Conservation (phyloP, 371 early-diverging fungal genomes). For the Mycotypha africana region DNA sequence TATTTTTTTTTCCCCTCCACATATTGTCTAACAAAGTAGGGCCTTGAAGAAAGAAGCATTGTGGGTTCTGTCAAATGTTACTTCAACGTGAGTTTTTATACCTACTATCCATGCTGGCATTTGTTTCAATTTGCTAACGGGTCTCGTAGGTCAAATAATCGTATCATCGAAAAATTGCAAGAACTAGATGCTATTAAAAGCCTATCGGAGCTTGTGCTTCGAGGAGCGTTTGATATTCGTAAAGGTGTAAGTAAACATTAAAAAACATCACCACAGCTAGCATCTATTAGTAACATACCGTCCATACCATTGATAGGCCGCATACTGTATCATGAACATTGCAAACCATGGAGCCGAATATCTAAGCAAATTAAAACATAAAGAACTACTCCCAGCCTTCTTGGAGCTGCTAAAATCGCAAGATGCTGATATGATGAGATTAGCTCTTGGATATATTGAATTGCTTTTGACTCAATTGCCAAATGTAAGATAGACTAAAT, state of each 20-base stretch:
- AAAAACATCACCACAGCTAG: too few species aligned
- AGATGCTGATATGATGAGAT: conserved; percentile 21
- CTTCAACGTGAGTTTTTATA: conserved; percentile 60
- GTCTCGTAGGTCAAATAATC: too few species aligned
- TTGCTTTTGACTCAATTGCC: conserved; percentile 14
- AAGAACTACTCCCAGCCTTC: conserved; percentile 10
- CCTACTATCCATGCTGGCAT: too few species aligned
- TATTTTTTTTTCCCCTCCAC: conserved; percentile 5
- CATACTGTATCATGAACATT: conserved; percentile 24
- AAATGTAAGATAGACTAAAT: neutral
- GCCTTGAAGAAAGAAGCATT: conserved; percentile 69
- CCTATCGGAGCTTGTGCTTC: conserved; percentile 49
- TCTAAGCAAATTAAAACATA: conserved; percentile 11
- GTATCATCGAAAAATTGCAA: conserved; percentile 35
- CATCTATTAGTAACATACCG: too few species aligned
- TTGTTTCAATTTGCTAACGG: too few species aligned
- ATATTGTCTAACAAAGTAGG: conserved; percentile 29
- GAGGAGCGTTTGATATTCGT: conserved; percentile 58
- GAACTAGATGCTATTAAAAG: conserved; percentile 47
- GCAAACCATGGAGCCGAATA: conserved; percentile 19
- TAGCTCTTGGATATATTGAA: conserved; percentile 19
- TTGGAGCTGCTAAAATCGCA: conserved; percentile 20
- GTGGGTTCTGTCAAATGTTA: conserved; percentile 71
- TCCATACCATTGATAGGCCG: conserved; percentile 19
- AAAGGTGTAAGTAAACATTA: conserved; percentile 42